Base-by-base conservation (phyloP, 768 basidiomycete species). In the Russula olivacea region DNA sequence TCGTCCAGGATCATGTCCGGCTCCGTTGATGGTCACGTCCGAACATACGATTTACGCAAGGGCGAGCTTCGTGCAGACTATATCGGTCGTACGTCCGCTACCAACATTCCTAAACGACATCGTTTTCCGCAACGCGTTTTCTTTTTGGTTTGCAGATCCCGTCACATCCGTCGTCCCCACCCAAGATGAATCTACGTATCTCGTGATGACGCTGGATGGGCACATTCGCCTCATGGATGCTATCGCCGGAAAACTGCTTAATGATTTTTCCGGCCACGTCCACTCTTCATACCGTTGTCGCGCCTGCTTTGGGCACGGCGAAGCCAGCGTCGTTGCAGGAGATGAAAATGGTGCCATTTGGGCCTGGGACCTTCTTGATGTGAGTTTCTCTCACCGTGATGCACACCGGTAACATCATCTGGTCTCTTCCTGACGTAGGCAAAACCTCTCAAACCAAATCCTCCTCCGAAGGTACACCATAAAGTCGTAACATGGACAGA, bases 11-110 rank as follows among this genome's bases (percentile, higher is more conserved):
- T 98, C 68, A 77, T 87, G 45, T 79, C 91, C 3, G 93, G 93
- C 10, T 93, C 92, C 3, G 88, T 97, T 6, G 97, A 99, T 65
- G 96, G 97, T 2, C 81, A 88, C 71, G 85, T 96, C 49, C 84
- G 97, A 21, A 92, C 91, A 10, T 98, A 98, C 74, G 97, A 99
- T 74, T 79, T 99, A 36, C 88, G 97, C 57, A 93, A 89, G 78
- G 97, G 97, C 25, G 86, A 96, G 72, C 76, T 98, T 32, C 84
- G 88, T 9, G 82, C 89, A 49, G 97, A 99, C 73, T 93, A 85
- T 71, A 82, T 98, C 67, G 96, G 96, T 9, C 83, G 93, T 95
- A 73, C 69, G 91, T 83, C 15, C 30, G 28, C 55, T 25, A 43
- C 40, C 40, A 23, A 8, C 51, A 15, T 38, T 36, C 30, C 59